Conservation (phyloP, 345 rosid species). For the Alliaria petiolata region DNA sequence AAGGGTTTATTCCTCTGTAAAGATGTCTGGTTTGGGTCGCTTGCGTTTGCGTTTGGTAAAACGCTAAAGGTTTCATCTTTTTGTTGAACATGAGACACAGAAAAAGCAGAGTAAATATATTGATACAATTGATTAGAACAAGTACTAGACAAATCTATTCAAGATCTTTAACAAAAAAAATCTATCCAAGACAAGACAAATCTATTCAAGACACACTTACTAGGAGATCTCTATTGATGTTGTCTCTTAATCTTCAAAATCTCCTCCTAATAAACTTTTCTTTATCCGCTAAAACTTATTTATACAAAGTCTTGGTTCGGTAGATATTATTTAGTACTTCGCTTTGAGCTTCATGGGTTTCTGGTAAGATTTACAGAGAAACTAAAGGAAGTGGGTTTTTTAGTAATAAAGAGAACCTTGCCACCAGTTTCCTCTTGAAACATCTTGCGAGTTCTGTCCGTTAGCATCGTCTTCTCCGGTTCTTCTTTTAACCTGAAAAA, state of each 20-base stretch:
- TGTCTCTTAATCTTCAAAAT: not conserved
- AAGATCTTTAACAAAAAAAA: no score
- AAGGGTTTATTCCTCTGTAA: not conserved
- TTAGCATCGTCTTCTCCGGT: constrained; percentile 52
- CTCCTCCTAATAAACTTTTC: not conserved
- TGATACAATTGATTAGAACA: constrained; percentile 16
- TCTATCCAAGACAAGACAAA: no score
- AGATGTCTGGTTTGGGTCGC: not conserved
- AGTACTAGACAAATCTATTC: constrained; percentile 17
- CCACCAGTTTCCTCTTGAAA: constrained; percentile 99
- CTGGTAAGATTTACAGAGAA: constrained; percentile 19
- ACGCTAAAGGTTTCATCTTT: not conserved
- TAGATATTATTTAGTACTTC: constrained; percentile 22
- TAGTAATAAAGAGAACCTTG: constrained; percentile 97
- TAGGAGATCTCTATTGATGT: constrained; percentile 20
- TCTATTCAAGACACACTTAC: not conserved
- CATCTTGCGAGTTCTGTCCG: constrained; percentile 53
- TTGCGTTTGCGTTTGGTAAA: not conserved
- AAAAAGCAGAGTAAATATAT: constrained; percentile 5
- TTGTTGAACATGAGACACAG: not conserved
- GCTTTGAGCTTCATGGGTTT: constrained; percentile 13
- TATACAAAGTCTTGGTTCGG: constrained; percentile 15
- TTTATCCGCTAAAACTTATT: constrained; percentile 1
- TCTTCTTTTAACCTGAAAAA: constrained; percentile 34
- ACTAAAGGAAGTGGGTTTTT: constrained; percentile 26